Evolutionary conservation across 139 green algal genomes (phyloP), one percentile per base, ranked within the genome.

Genomic region (Tetradesmus lagerheimii): DNA sequence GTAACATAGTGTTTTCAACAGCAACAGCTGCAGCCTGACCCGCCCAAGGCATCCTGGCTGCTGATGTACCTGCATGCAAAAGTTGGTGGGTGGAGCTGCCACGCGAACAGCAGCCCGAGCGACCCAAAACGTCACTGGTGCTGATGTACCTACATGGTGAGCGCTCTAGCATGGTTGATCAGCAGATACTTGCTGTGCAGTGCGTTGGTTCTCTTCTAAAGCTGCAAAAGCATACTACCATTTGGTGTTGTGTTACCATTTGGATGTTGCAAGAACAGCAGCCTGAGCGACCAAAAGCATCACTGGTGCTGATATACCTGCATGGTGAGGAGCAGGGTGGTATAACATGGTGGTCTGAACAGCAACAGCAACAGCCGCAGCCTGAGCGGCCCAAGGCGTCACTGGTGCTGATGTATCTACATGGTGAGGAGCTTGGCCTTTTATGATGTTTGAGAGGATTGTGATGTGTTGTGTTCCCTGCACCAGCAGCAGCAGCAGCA

Each of bases 221-320:
- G n/a, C n/a, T n/a, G n/a, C n/a, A n/a, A n/a, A n/a, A n/a, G n/a
- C n/a, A n/a, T n/a, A n/a, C n/a, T n/a, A n/a, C n/a, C n/a, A n/a
- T n/a, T n/a, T n/a, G n/a, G 57, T 67, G 57, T 4, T 67, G 20
- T 67, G 53, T 67, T 18, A 31, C 3, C 57, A 67, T n/a, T n/a
- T n/a, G n/a, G n/a, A n/a, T n/a, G 20, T 8, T 6, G 57, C 57
- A 67, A 20, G 20, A 78, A 1, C n/a, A 41, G 67, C 27, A 39
- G 18, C 67, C 67, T 37, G 11, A 27, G 14, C 12, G 2, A 9
- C n/a, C 67, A n/a, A 78, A 37, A 2, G n/a, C 2, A 29, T 23
- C 0, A 8, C n/a, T 78, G n/a, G 67, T 78, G 67, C 29, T 78
- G 67, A 78, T 78, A n/a, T 78, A 78, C 67, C 67, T 78, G n/a